Percentiles rank a stretch among this genome's conserved stretches.
Conservation (phyloP, 805 yeast genomes). For the Priceomyces melissophilus region DNA sequence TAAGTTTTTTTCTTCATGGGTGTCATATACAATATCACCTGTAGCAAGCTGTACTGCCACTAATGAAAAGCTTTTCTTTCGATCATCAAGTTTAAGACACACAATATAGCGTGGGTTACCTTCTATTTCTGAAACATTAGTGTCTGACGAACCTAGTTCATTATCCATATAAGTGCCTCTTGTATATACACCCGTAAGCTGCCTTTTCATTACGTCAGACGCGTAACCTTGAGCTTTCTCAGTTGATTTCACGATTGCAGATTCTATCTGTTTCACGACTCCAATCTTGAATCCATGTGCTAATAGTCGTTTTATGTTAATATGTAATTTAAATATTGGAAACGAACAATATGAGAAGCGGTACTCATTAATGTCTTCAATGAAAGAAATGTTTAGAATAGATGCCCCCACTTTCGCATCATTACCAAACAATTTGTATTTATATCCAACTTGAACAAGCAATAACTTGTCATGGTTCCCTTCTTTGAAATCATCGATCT, state of each 20-base stretch:
- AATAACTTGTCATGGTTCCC: slow-evolving; percentile 64
- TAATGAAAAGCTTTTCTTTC: slow-evolving; percentile 33
- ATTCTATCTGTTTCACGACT: slow-evolving; percentile 79
- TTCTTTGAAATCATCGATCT: slow-evolving; percentile 63
- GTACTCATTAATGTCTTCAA: slow-evolving; percentile 55
- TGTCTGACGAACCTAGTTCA: slow-evolving; percentile 26
- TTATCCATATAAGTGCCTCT: slow-evolving; percentile 79
- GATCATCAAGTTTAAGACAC: slow-evolving; percentile 30
- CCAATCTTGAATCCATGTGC: slow-evolving; percentile 78
- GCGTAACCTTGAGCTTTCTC: slow-evolving; percentile 37
- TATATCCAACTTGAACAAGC: slow-evolving; percentile 88
- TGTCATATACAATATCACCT: slow-evolving; percentile 74
- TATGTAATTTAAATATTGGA: slow-evolving; percentile 71
- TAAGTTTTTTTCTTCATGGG: slow-evolving; percentile 51
- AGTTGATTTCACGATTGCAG: slow-evolving; percentile 65
- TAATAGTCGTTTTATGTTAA: slow-evolving; percentile 72
- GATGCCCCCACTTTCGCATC: slow-evolving; percentile 74
- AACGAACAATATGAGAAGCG: slow-evolving; percentile 81
- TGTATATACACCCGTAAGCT: slow-evolving; percentile 70
- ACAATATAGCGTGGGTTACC: slow-evolving; percentile 44
- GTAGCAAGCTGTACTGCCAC: slow-evolving; percentile 68
- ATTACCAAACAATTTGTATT: slow-evolving; percentile 79
- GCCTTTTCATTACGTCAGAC: slow-evolving; percentile 57
- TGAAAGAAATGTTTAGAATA: slow-evolving; percentile 63
- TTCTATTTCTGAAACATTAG: slow-evolving; percentile 8